A percentile compares a stretch with the other conserved stretches of the same genome.
Evolutionary conservation across 2,329 filamentous ascomycete species (phyloP).

Genomic region (Diaporthe helianthi): DNA sequence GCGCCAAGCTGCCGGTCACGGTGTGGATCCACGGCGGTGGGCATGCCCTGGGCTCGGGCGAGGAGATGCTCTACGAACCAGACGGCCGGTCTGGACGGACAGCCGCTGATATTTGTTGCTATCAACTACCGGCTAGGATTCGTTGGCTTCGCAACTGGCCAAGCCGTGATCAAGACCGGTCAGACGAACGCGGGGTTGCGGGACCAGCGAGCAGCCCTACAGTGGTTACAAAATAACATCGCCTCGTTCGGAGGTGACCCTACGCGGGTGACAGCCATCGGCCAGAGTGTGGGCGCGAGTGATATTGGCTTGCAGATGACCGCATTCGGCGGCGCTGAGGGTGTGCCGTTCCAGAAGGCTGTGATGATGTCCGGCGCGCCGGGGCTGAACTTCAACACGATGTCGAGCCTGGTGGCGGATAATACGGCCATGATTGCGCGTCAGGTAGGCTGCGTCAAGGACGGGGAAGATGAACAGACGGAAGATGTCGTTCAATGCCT

Average conservation of each 20-base stretch:
- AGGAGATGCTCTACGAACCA: conserved; percentile 38
- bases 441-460: conserved; percentile 33
- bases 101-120: conserved; percentile 38
- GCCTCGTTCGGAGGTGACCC: conserved; percentile 18
- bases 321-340: conserved; percentile 38
- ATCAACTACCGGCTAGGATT: conserved; percentile 40
- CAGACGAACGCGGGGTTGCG: conserved; percentile 43
- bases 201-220: conserved; percentile 43
- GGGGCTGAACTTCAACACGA: conserved; percentile 42
- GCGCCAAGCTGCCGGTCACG: conserved; percentile 37
- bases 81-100: conserved; percentile 36
- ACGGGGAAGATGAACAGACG: conserved; percentile 1
- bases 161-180: conserved; percentile 36
- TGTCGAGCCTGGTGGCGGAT: conserved; percentile 37
- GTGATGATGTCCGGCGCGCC: conserved; percentile 43
- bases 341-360: conserved; percentile 42
- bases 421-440: conserved; percentile 39
- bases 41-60: conserved; percentile 38
- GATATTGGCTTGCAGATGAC: conserved; percentile 42
- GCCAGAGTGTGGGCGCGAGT: conserved; percentile 43
- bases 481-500: conserved; percentile 38
- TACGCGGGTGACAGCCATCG: conserved; percentile 40
- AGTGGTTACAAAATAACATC: conserved; percentile 35
- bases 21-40: conserved; percentile 40
- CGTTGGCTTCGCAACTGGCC: conserved; percentile 39